Evolutionary conservation across 1,139 yeast species (phyloP).

Genomic region (Debaryomyces sp.): DNA sequence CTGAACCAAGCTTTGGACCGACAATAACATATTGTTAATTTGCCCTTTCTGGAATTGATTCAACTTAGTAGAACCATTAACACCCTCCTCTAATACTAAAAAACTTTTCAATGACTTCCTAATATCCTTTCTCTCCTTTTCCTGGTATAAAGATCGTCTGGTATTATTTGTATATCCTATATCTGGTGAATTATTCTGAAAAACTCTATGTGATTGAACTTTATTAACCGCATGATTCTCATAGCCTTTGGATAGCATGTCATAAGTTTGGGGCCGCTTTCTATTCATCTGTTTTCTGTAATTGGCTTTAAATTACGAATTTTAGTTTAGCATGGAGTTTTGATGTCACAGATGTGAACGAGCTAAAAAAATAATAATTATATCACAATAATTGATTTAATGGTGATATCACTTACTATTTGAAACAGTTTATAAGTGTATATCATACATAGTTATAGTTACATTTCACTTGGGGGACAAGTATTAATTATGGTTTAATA

Average conservation of each 20-base stretch:
- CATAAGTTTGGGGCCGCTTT: neutral
- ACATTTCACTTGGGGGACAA: neutral
- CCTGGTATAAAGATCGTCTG: neutral
- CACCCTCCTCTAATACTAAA: slow-evolving; percentile 4
- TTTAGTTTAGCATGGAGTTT: neutral
- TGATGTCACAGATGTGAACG: neutral
- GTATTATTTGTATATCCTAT: neutral
- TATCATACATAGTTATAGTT: neutral
- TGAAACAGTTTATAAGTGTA: neutral
- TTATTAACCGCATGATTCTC: neutral
- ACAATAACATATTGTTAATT: slow-evolving; percentile 8
- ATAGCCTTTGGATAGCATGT: neutral
- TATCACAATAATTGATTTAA: neutral
- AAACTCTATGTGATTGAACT: neutral
- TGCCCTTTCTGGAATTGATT: slow-evolving; percentile 6
- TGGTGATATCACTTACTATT: neutral
- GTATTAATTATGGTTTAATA: neutral
- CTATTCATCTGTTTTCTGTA: neutral
- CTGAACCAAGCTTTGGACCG: slow-evolving; percentile 7
- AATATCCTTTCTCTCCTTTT: neutral
- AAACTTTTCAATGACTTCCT: neutral
- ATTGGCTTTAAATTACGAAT: neutral
- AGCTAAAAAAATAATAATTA: neutral
- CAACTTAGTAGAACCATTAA: neutral
- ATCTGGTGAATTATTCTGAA: neutral